Percentiles rank a stretch among this genome's conserved stretches.
Conservation (phyloP, 805 yeast species). For the Nematodospora valgi region DNA sequence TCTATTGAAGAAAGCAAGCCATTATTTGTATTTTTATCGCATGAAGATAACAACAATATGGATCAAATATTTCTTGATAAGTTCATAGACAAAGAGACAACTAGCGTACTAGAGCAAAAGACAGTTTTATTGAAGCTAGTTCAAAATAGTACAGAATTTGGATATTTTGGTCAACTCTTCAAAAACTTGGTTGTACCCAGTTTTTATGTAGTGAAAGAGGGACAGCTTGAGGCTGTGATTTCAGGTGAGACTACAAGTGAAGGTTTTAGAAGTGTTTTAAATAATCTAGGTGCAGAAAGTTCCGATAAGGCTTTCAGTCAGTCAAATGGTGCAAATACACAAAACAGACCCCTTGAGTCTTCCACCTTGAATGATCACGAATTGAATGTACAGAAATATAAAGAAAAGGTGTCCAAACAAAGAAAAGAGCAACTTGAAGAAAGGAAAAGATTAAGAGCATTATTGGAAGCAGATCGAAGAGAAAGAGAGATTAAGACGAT, state of each 20-base stretch:
- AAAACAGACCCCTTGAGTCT: conserved; percentile 3
- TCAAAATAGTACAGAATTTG: conserved; percentile 17
- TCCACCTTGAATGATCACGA: conserved; percentile 7
- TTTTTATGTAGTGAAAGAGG: conserved; percentile 49
- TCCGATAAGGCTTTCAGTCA: too few relatives aligned
- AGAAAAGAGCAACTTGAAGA: conserved; percentile 49
- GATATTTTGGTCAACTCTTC: conserved; percentile 51
- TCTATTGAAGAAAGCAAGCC: conserved; percentile 17
- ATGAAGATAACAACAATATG: conserved; percentile 11
- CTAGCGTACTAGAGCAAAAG: conserved; percentile 4
- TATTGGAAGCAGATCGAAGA: conserved; percentile 51
- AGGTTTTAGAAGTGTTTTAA: conserved; percentile 2
- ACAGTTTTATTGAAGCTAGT: conserved; percentile 18
- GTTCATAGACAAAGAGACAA: conserved; percentile 8
- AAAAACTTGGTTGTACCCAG: conserved; percentile 52
- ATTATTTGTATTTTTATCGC: conserved; percentile 21
- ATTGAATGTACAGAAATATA: conserved; percentile 8
- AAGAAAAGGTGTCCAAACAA: conserved; percentile 9
- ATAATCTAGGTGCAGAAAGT: too few relatives aligned
- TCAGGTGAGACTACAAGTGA: conserved; percentile 21
- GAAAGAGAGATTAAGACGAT: conserved; percentile 33
- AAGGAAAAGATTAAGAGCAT: conserved; percentile 49
- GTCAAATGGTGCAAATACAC: too few relatives aligned
- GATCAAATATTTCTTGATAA: conserved; percentile 12
- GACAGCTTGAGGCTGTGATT: conserved; percentile 44